Evolutionary conservation across 2,329 filamentous ascomycete genomes (phyloP), one percentile per base, ranked within the genome.

Genomic region (Chaetoscypha palmicola): DNA sequence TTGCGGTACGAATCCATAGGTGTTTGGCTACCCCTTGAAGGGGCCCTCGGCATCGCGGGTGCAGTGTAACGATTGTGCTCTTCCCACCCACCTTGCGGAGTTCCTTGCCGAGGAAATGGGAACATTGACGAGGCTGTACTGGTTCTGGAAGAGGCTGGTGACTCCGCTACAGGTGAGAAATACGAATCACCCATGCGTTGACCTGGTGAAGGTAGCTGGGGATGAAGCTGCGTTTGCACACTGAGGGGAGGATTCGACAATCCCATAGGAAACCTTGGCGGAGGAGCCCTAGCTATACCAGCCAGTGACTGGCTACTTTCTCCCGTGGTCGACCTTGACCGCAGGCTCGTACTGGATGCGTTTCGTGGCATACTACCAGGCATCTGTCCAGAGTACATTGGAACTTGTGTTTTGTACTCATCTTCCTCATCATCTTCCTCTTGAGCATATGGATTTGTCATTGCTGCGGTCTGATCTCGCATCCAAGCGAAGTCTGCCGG

Each of bases 141-240:
- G 5, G 84, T 83, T 38, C 86, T 33, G 19, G 83, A 83, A 11
- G 83, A 87, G 33, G 80, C 79, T 8, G 86, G 86, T 0, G 86
- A 88, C 43, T 96, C 90, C 24, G 74, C 76, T 2, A 83, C 76
- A 0, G 92, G 92, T 0, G 91, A 97, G 65, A 98, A 98, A 66
- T 96, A 97, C 3, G 90, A 96, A 46, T 89, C 87, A 4, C 58
- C 59, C 23, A 47, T 50, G 38, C 56, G 52, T 37, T 57, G 53
- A 30, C 47, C 46, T 28, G 61, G 59, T 5, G 66, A 64, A 38
- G 71, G 65, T 35, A 68, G 61, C 14, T 58, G 51, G 23, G 46
- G 37, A 7, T 53, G 51, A 38, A 64, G 51, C 50, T 73, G 68
- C 1, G 76, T 81, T 57, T 91, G 85, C 20, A 96, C 66, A 49